Base-by-base conservation (phyloP, 129 eudicot species). In the Tanacetum coccineum region DNA sequence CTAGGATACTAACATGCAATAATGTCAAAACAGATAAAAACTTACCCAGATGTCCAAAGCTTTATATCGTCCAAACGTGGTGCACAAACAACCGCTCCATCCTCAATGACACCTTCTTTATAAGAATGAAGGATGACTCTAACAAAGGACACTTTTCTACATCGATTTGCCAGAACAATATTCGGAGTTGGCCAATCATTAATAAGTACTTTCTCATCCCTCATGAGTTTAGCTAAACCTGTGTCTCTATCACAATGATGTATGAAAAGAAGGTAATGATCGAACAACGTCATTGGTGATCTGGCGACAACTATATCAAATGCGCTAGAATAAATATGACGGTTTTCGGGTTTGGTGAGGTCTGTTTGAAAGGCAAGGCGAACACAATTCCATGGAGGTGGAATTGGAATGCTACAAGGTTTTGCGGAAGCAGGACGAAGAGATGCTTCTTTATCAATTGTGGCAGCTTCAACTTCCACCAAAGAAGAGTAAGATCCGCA, bases 21-120 rank as follows among this genome's bases (percentile, higher is more conserved):
- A 36, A 45, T 20, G n/a, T 40, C 44, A 14, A 46, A 18, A 53
- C 45, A 36, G 15, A 19, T 44, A 55, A 28, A 45, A 56, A 64
- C 47, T 15, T 74, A 94, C 99, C 99, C 78, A 58, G 87, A 75
- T 51, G 58, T 71, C 88, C 80, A 84, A 44, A 68, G 56, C 15
- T 49, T 44, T 49, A 89, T 77, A 83, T 94, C 99, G 14, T 86
- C 44, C 44, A 63, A 54, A 75, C 19, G 75, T 48, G 99, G 99
- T 11, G 95, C 95, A 83, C 95, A 94, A 70, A 94, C 79, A 46
- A 87, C 85, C 12, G 99, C 95, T 68, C 99, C 96, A 55, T 89
- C 97, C 65, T 94, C 99, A 52, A 94, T 82, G 56, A 71, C 80
- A 47, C 99, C 99, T 70, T 84, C 95, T 73, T 81, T 89, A 67